Conservation (phyloP, 2,329 filamentous ascomycete genomes). For the Aspergillus neoniger region DNA sequence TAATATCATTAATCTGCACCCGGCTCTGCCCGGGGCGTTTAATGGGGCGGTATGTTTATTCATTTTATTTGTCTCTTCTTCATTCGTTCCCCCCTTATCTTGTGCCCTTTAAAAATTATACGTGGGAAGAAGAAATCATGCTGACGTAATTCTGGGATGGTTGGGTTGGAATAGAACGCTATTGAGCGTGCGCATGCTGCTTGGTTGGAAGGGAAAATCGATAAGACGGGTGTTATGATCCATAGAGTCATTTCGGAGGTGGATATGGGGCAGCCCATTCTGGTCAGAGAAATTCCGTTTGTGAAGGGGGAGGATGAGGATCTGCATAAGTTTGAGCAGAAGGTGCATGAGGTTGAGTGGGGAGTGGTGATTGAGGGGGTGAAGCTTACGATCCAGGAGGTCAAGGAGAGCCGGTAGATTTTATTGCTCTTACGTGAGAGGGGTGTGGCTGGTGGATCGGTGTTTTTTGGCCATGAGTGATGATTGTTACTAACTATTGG, state of each 20-base stretch:
- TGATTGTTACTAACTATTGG: background rate
- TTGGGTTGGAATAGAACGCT: slow-evolving; percentile 50
- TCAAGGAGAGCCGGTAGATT: slow-evolving; percentile 27
- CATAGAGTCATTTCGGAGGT: slow-evolving; percentile 82
- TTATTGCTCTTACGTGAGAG: background rate
- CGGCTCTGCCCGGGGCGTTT: slow-evolving; percentile 71
- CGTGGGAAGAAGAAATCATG: background rate
- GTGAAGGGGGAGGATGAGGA: slow-evolving; percentile 63
- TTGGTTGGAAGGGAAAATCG: slow-evolving; percentile 67
- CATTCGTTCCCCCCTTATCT: background rate
- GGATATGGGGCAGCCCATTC: slow-evolving; percentile 74
- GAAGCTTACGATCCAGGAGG: slow-evolving; percentile 36
- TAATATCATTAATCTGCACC: slow-evolving; percentile 80
- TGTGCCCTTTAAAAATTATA: background rate
- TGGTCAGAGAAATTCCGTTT: slow-evolving; percentile 67
- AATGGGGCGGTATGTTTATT: slow-evolving; percentile 62
- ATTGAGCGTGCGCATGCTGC: slow-evolving; percentile 78
- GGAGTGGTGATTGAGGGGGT: slow-evolving; percentile 74
- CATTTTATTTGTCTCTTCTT: background rate
- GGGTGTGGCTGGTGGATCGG: background rate
- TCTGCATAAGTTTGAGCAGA: slow-evolving; percentile 66
- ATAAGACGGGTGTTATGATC: slow-evolving; percentile 79
- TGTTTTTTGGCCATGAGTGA: background rate
- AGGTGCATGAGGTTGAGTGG: slow-evolving; percentile 77
- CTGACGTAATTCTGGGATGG: slow-evolving; percentile 3